Evolutionary conservation across 495 filamentous ascomycete genomes (phyloP).

Genomic region (Neurospora terricola): DNA sequence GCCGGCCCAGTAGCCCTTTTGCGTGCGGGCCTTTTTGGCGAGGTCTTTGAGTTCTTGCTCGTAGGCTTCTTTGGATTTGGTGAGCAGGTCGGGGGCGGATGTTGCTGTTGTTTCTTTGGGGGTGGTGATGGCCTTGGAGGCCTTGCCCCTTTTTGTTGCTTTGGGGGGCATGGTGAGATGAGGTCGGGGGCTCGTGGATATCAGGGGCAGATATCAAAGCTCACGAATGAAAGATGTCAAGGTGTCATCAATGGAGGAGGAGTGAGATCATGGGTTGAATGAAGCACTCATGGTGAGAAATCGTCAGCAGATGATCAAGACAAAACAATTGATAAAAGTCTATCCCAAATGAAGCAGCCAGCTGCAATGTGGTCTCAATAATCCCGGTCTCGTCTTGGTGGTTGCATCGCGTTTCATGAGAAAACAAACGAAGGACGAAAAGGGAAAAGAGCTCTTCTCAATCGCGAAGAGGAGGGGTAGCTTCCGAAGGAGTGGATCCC

Average conservation of each 20-base stretch:
- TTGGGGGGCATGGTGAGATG: constrained; percentile 1
- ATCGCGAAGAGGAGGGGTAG: neutral
- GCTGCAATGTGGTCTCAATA: constrained; percentile 8
- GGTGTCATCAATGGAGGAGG: neutral
- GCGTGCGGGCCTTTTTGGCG: constrained; percentile 39
- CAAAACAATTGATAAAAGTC: neutral
- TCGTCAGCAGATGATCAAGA: neutral
- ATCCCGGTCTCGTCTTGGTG: neutral
- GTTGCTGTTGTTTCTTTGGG: neutral
- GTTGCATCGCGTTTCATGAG: neutral
- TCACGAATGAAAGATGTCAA: neutral
- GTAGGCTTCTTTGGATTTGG: constrained; percentile 27
- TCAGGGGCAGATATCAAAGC: neutral
- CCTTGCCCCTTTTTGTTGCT: neutral
- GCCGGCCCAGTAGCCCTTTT: constrained; percentile 24
- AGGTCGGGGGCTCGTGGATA: neutral
- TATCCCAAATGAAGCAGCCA: neutral
- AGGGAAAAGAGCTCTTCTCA: neutral
- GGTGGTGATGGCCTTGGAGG: neutral
- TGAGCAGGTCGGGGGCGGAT: neutral
- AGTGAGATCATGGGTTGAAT: neutral
- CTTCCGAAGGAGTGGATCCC: neutral
- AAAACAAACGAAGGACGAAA: neutral
- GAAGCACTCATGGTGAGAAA: neutral
- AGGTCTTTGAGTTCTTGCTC: constrained; percentile 40